These are phyloP conservation scores for Pseudocercospora eumusae DNA, from an alignment of 2,329 filamentous ascomycete genomes.

Conservation along the genomic window DNA sequence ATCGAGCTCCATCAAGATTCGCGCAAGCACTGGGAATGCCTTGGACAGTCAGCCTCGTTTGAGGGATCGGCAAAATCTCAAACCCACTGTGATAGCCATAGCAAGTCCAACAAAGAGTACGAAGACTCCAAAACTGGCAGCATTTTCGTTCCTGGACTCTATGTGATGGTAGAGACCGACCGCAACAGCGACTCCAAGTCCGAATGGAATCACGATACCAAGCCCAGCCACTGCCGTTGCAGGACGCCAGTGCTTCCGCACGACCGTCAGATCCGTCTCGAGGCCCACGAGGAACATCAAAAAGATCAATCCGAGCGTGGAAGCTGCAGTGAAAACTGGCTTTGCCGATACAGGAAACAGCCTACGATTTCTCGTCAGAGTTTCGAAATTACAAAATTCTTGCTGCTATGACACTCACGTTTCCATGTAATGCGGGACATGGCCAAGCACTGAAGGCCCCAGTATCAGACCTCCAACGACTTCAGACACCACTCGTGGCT, in stretches of 20 bases:
- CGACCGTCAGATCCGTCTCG: slow-evolving; percentile 56
- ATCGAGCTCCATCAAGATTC: slow-evolving; percentile 85
- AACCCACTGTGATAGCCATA: slow-evolving; percentile 35
- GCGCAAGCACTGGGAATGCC: slow-evolving; percentile 80
- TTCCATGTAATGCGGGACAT: slow-evolving; percentile 5
- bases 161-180: slow-evolving; percentile 64
- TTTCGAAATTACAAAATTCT: background rate
- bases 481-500: slow-evolving; percentile 14
- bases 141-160: slow-evolving; percentile 54
- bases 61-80: background rate
- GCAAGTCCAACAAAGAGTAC: slow-evolving; percentile 83
- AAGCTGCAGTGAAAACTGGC: slow-evolving; percentile 69
- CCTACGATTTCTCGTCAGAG: background rate
- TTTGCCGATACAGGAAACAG: slow-evolving; percentile 70
- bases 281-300: slow-evolving; percentile 83
- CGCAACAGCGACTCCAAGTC: slow-evolving; percentile 48
- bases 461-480: slow-evolving; percentile 12
- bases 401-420: background rate
- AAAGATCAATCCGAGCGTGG: slow-evolving; percentile 76
- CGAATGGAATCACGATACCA: slow-evolving; percentile 5
- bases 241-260: background rate
- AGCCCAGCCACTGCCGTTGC: background rate
- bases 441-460: slow-evolving; percentile 10
- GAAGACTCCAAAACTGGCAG: slow-evolving; percentile 1
- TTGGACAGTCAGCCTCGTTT: background rate